Evolutionary conservation across 164 flowering plant species (phyloP), one percentile per base, ranked within the genome.

Genomic region (Platanus orientalis): DNA sequence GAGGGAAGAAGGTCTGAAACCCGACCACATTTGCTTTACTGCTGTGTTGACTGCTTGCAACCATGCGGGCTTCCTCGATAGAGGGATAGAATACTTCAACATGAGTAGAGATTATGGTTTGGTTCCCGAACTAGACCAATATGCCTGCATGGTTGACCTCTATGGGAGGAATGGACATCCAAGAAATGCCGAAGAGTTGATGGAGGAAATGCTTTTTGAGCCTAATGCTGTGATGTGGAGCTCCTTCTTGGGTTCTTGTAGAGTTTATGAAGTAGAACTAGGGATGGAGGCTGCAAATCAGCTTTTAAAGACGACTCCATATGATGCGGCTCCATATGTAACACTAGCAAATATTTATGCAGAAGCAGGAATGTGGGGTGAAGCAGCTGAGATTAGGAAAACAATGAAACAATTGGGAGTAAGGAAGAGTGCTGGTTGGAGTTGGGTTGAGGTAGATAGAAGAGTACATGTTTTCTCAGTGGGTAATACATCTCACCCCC

Each of bases 41-140:
- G 77, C 78, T 45, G 76, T 80, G 27, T 63, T 84, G 64, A 74
- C 80, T 53, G 84, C 86, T 28, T 82, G 84, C 71, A 80, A 77
- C 56, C 86, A 80, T 72, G 70, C 75, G 7, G 86, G 89, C 6
- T 71, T 80, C 13, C 62, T 84, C 29, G 80, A 77, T 49, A 60
- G 55, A 66, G 89, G 79, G 47, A 34, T 72, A 36, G 30, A 72
- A 9, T 80, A 82, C 60, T 82, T 84, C 58, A 28, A 71, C 52
- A 79, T 84, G 86, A 70, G 28, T n/a, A n/a, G n/a, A 25, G 61
- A 69, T 12, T 80, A 76, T 70, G 76, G 74, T 23, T 52, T 84
- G 66, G 58, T 60, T 69, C 85, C 85, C 51, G 70, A 72, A 57
- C 47, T 78, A 16, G 80, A 81, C 54, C 84, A 84, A 34, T 81